Evolutionary conservation across 202 grass and related monocot genomes (phyloP).

Genomic region (Schoenoplectus tabernaemontani): DNA sequence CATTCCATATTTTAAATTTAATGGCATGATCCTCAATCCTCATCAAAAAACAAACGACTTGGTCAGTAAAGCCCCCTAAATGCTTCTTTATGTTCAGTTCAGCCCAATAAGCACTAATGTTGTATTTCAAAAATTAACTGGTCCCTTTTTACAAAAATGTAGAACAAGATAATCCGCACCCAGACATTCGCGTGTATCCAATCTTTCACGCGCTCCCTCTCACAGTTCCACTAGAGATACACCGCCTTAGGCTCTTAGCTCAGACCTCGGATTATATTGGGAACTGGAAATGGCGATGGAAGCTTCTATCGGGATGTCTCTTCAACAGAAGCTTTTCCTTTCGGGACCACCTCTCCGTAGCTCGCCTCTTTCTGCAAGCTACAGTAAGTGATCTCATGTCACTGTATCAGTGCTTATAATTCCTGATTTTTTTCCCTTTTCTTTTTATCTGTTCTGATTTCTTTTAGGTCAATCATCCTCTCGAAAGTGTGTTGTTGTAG

Average conservation of each 20-base stretch:
- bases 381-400: not conserved
- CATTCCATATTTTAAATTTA: no score
- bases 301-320: conserved; percentile 33
- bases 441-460: conserved; percentile 10
- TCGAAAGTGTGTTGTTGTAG: conserved; percentile 33
- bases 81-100: not conserved
- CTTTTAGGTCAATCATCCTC: conserved; percentile 31
- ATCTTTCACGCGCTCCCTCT: not conserved
- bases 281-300: conserved; percentile 29
- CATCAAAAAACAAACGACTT: no score
- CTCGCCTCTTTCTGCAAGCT: not conserved
- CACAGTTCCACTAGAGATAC: not conserved
- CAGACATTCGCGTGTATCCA: not conserved
- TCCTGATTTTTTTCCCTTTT: not conserved
- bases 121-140: not conserved
- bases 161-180: not conserved
- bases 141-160: not conserved
- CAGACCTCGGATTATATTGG: not conserved
- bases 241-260: not conserved
- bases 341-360: not conserved
- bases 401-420: not conserved
- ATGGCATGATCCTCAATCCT: no score
- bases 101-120: not conserved
- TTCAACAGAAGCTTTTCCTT: conserved; percentile 18
- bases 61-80: not conserved